A percentile compares a stretch with the other conserved stretches of the same genome.
Evolutionary conservation across 805 yeast genomes (phyloP).

Genomic region (Monosporozyma yasuniensis): DNA sequence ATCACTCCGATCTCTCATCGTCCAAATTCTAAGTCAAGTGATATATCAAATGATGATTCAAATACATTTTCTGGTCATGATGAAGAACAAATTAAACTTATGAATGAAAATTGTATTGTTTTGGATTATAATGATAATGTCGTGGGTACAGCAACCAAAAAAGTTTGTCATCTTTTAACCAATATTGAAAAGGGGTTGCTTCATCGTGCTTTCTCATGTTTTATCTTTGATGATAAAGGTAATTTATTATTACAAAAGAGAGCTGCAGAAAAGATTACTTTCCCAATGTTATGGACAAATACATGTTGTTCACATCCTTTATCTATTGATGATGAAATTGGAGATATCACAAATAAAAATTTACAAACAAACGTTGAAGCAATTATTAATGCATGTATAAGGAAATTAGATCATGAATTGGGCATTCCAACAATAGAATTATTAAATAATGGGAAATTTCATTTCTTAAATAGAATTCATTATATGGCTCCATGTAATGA

Average conservation of each 20-base stretch:
- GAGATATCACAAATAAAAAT: slow-evolving; percentile 31
- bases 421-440: slow-evolving; percentile 60
- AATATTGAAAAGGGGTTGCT: slow-evolving; percentile 79
- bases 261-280: slow-evolving; percentile 93
- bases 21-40: slow-evolving; percentile 45
- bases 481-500: slow-evolving; percentile 79
- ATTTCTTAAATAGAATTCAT: slow-evolving; percentile 87
- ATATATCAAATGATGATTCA: slow-evolving; percentile 24
- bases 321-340: slow-evolving; percentile 74
- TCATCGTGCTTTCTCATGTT: slow-evolving; percentile 96
- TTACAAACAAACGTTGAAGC: slow-evolving; percentile 62
- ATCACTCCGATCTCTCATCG: slow-evolving; percentile 51
- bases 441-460: slow-evolving; percentile 56
- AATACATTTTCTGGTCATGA: slow-evolving; percentile 76
- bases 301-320: slow-evolving; percentile 98
- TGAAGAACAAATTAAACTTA: slow-evolving; percentile 84
- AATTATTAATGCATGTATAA: slow-evolving; percentile 77
- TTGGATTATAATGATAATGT: slow-evolving; percentile 81
- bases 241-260: slow-evolving; percentile 85
- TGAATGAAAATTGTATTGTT: slow-evolving; percentile 96
- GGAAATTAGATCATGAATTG: slow-evolving; percentile 87
- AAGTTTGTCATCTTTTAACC: slow-evolving; percentile 77
- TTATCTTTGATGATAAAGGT: slow-evolving; percentile 69
- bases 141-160: slow-evolving; percentile 89
- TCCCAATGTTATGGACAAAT: slow-evolving; percentile 96